These are phyloP conservation scores for Daldinia vernicosa DNA, from an alignment of 495 filamentous ascomycete genomes.

Conservation along the genomic window DNA sequence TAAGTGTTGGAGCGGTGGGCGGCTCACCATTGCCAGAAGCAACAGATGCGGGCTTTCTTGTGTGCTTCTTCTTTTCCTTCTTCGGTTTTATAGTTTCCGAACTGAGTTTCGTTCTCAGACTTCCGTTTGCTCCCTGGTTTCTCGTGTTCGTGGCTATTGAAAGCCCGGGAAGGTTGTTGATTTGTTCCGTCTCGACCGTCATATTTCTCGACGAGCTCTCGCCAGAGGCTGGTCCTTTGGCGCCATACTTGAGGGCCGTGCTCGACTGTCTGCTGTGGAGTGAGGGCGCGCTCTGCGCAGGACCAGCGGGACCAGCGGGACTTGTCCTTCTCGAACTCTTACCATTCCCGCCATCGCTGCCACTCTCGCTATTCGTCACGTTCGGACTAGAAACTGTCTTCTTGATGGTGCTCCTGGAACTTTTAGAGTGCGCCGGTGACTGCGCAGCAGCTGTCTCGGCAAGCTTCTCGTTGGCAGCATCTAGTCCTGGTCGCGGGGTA, in stretches of 20 bases:
- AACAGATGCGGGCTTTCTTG: constrained; percentile 75
- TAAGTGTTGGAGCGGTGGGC: constrained; percentile 37
- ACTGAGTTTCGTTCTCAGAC: constrained; percentile 85
- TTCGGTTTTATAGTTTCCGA: constrained; percentile 92
- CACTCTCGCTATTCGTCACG: constrained; percentile 63
- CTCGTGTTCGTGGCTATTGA: constrained; percentile 74
- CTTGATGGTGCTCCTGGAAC: constrained; percentile 45
- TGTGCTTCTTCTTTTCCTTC: constrained; percentile 89
- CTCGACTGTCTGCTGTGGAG: constrained; percentile 57
- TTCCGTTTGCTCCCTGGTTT: constrained; percentile 72
- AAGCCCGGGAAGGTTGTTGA: constrained; percentile 88
- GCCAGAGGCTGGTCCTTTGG: constrained; percentile 62
- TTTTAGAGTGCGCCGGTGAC: constrained; percentile 48
- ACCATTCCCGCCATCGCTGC: constrained; percentile 66
- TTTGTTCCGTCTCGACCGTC: constrained; percentile 98
- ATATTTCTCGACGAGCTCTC: constrained; percentile 88
- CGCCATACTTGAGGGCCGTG: constrained; percentile 52
- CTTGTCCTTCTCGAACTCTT: constrained; percentile 48
- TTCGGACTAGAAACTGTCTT: constrained; percentile 49
- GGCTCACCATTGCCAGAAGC: constrained; percentile 76
- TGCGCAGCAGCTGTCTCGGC: constrained; percentile 59
- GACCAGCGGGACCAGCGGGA: constrained; percentile 43
- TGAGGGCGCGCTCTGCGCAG: too few relatives aligned
- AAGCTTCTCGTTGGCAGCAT: constrained; percentile 57
- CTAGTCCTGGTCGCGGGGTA: constrained; percentile 64